Evolutionary conservation across 202 grass and related monocot species (phyloP).

Genomic region (Bolboschoenoplectus hybrid): DNA sequence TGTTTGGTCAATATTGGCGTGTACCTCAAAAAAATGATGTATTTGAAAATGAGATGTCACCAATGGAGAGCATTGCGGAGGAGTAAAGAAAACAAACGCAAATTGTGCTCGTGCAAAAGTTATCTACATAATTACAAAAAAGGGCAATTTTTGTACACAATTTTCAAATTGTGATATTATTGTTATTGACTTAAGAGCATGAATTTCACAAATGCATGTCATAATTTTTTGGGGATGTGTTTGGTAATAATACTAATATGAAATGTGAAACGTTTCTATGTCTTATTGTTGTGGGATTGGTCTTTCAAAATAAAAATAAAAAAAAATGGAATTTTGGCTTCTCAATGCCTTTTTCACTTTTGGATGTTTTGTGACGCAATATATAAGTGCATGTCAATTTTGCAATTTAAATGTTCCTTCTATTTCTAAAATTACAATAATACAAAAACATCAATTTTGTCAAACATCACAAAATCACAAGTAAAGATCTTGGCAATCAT

Average conservation of each 20-base stretch:
- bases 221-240: background rate
- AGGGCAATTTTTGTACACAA: background rate
- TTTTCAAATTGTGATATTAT: background rate
- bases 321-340: no score
- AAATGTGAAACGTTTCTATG: no score
- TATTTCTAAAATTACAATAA: background rate
- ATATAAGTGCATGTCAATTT: background rate
- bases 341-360: no score
- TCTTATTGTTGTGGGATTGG: background rate
- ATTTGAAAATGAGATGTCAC: slow-evolving; percentile 27
- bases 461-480: background rate
- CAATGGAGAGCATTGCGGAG: slow-evolving; percentile 27
- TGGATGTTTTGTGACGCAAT: no score
- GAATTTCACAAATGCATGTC: background rate
- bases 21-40: background rate
- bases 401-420: background rate
- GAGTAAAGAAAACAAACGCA: slow-evolving; percentile 34
- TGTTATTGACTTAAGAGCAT: background rate
- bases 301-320: background rate
- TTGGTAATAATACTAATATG: background rate
- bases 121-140: background rate
- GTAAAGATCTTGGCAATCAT: background rate
- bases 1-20: slow-evolving; percentile 22
- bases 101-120: background rate
- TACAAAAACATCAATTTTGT: background rate